Percentiles rank a stretch among this genome's conserved stretches.
Evolutionary conservation across 176 grass and related monocot genomes (phyloP).

Genomic region (Chloris gayana): DNA sequence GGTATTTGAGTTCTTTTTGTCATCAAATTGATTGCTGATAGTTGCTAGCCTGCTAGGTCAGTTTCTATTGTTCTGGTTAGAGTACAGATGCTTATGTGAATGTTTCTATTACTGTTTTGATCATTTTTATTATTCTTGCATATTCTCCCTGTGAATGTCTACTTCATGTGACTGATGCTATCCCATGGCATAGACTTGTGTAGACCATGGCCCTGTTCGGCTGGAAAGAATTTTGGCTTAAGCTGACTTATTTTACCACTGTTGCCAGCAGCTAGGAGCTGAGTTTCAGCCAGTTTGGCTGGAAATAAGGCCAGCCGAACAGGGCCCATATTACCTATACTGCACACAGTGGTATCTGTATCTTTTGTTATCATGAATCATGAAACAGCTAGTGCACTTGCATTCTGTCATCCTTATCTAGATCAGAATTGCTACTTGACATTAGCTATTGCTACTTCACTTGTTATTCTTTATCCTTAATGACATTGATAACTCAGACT

Average conservation of each 20-base stretch:
- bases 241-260: too few relatives aligned
- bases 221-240: too few relatives aligned
- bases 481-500: background rate
- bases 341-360: too few relatives aligned
- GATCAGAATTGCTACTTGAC: background rate
- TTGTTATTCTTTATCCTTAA: background rate
- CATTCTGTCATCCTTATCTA: too few relatives aligned
- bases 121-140: background rate
- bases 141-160: background rate
- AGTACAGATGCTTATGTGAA: background rate
- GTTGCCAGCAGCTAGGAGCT: too few relatives aligned
- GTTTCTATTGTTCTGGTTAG: background rate
- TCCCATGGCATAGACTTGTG: background rate
- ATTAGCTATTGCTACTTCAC: background rate
- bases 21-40: background rate
- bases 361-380: conserved; percentile 2
- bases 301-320: too few relatives aligned
- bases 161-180: background rate
- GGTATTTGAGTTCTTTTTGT: conserved; percentile 43
- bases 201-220: too few relatives aligned
- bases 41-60: background rate
- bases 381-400: background rate
- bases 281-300: too few relatives aligned
- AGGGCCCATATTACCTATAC: background rate
- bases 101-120: background rate